A percentile compares a stretch with the other conserved stretches of the same genome.
Evolutionary conservation across 805 yeast genomes (phyloP).

Genomic region (Schwanniomyces sp.): DNA sequence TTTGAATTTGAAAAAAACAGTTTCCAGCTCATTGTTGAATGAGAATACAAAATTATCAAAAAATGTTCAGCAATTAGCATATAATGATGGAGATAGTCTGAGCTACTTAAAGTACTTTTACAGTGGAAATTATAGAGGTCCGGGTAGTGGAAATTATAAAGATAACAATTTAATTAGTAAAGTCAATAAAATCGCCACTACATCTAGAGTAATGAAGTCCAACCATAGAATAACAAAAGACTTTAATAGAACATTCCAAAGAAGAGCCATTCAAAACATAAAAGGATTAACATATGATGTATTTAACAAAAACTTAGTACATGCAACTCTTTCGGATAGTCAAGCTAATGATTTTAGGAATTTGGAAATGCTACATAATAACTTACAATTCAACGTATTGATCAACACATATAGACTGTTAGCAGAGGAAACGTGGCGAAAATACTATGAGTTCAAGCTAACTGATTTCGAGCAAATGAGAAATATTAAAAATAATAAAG

Average conservation of each 20-base stretch:
- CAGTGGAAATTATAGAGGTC: constrained; percentile 41
- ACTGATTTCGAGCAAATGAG: constrained; percentile 39
- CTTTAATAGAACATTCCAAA: constrained; percentile 11
- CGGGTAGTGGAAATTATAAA: constrained; percentile 46
- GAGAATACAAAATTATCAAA: constrained; percentile 29
- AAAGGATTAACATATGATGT: constrained; percentile 40
- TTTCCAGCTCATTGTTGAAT: constrained; percentile 19
- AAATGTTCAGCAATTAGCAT: constrained; percentile 33
- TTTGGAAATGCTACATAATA: constrained; percentile 45
- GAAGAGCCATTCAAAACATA: constrained; percentile 20
- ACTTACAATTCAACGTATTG: constrained; percentile 38
- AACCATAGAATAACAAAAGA: constrained; percentile 17
- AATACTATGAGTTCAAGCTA: constrained; percentile 37
- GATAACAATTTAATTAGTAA: constrained; percentile 42
- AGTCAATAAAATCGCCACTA: constrained; percentile 35
- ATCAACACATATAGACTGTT: constrained; percentile 40
- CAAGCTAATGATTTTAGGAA: constrained; percentile 37
- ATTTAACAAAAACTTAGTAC: constrained; percentile 30
- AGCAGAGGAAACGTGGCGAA: constrained; percentile 38
- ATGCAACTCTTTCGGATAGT: constrained; percentile 20
- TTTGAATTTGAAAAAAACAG: constrained; percentile 13
- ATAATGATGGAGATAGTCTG: constrained; percentile 35
- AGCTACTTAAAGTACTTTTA: constrained; percentile 39
- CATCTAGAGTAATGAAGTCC: constrained; percentile 8
- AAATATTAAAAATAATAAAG: constrained; percentile 12